Conservation (phyloP, 768 basidiomycete species). For the Pleurotus tuoliensis region DNA sequence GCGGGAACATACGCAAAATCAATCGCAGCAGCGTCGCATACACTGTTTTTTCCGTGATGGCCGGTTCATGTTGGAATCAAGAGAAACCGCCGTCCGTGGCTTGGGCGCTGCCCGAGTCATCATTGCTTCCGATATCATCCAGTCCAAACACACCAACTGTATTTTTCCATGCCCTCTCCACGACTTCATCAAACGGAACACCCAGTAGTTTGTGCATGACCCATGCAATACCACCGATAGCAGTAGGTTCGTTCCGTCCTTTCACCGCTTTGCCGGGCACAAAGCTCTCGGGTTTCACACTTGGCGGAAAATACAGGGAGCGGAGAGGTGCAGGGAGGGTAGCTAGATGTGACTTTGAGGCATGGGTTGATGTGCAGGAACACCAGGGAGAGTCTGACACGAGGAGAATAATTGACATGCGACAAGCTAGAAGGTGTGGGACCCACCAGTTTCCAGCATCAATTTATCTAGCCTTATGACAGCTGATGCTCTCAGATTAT, state of each 20-base stretch:
- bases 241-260: conserved; percentile 70
- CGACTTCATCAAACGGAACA: conserved; percentile 48
- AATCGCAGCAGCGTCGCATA: too few species aligned
- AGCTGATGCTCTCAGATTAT: conserved; percentile 53
- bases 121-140: background rate
- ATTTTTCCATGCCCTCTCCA: conserved; percentile 59
- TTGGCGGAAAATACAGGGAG: conserved; percentile 45
- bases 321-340: conserved; percentile 43
- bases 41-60: too few species aligned
- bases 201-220: conserved; percentile 50
- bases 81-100: too few species aligned
- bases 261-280: conserved; percentile 60
- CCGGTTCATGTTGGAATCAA: too few species aligned
- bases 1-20: too few species aligned
- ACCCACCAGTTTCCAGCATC: conserved; percentile 71
- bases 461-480: conserved; percentile 56
- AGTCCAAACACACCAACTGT: conserved; percentile 58
- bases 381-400: conserved; percentile 68
- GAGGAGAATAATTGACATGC: background rate
- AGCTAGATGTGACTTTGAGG: conserved; percentile 48
- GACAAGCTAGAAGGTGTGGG: background rate
- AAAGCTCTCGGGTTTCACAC: conserved; percentile 56
- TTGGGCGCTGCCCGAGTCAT: too few species aligned
- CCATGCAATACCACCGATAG: conserved; percentile 71
- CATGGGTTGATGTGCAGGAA: conserved; percentile 62